These are phyloP conservation scores for Combretum micranthum DNA, from an alignment of 345 rosid genomes.

Conservation along the genomic window DNA sequence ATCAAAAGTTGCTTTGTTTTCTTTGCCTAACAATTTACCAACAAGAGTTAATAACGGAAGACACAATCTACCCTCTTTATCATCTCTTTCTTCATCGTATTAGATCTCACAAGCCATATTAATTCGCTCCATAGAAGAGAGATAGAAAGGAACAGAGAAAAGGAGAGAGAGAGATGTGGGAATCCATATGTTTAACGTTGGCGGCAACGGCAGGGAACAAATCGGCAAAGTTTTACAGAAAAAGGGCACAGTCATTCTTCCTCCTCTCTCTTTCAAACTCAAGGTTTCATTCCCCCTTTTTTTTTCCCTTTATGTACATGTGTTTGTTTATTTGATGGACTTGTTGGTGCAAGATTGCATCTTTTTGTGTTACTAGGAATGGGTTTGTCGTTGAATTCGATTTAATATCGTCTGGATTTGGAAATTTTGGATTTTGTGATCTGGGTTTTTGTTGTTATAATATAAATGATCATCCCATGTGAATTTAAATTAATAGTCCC, in stretches of 20 bases:
- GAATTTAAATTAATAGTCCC: too few relatives aligned
- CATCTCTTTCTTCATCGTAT: too few relatives aligned
- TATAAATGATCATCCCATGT: too few relatives aligned
- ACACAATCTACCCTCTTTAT: too few relatives aligned
- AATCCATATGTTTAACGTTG: conserved; percentile 71
- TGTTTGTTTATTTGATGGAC: not conserved
- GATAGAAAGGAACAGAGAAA: too few relatives aligned
- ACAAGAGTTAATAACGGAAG: too few relatives aligned
- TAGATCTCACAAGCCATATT: not conserved
- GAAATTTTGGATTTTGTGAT: not conserved
- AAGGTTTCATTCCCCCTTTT: conserved; percentile 59
- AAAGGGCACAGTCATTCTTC: conserved; percentile 91
- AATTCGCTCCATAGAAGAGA: too few relatives aligned
- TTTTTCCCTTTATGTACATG: not conserved
- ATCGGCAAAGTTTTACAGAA: conserved; percentile 95
- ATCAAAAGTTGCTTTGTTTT: too few relatives aligned
- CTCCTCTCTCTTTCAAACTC: conserved; percentile 96
- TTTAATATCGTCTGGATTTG: not conserved
- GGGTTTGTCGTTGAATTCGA: not conserved
- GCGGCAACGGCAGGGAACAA: conserved; percentile 98
- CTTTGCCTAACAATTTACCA: too few relatives aligned
- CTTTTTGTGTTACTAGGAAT: not conserved
- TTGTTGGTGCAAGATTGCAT: not conserved
- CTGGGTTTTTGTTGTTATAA: not conserved
- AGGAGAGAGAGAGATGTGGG: conserved; percentile 55